phyloP scores from a whole-genome alignment of 441 rosid species.

The Croton laevigatus region DNA sequence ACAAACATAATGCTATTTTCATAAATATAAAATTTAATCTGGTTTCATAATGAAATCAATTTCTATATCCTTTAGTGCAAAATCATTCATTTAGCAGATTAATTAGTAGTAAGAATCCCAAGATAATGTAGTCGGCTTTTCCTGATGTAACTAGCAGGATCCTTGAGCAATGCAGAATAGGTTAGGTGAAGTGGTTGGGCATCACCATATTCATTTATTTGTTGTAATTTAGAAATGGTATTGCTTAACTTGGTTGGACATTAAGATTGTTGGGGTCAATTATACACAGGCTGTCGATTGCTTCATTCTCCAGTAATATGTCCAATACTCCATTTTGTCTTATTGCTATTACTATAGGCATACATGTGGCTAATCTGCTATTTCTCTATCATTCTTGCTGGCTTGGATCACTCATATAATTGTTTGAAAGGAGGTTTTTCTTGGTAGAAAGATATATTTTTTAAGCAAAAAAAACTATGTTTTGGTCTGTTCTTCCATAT shows the following conservation, averaged over 20 bases:
- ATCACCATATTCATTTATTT: not conserved
- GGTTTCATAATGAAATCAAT: too few species aligned
- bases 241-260: not conserved
- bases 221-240: not conserved
- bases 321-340: slow-evolving; percentile 17
- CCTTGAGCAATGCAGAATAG: not conserved
- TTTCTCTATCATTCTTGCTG: slow-evolving; percentile 16
- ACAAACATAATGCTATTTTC: too few species aligned
- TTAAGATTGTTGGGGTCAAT: slow-evolving; percentile 21
- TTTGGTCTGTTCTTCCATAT: not conserved
- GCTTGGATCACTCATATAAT: slow-evolving; percentile 16
- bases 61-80: too few species aligned
- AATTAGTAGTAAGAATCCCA: not conserved
- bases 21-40: too few species aligned
- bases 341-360: slow-evolving; percentile 4
- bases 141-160: not conserved
- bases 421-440: slow-evolving; percentile 10
- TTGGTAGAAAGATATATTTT: slow-evolving; percentile 7
- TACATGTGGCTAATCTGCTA: slow-evolving; percentile 18
- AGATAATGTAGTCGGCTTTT: not conserved
- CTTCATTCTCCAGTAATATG: not conserved
- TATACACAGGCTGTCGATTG: slow-evolving; percentile 21
- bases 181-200: not conserved
- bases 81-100: not conserved
- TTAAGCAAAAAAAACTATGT: not conserved